These are phyloP conservation scores for Danielia reshetovae DNA, from an alignment of 805 yeast species.

Conservation along the genomic window DNA sequence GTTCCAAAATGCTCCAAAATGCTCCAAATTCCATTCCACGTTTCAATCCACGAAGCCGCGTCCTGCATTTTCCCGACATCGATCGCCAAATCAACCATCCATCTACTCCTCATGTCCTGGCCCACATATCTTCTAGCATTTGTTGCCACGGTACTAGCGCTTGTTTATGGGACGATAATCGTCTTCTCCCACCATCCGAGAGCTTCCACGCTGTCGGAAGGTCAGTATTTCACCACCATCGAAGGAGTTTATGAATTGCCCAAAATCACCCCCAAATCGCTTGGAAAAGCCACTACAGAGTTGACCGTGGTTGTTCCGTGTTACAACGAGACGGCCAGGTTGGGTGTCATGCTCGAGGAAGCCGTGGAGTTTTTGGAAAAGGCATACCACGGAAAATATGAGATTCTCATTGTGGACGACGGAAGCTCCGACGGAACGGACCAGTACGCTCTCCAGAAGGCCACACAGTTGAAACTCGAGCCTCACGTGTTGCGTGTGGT, in stretches of 20 bases:
- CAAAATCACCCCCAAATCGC: background rate
- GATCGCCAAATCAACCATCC: background rate
- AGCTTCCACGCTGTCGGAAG: conserved; percentile 48
- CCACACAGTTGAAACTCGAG: conserved; percentile 40
- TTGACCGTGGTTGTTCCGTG: conserved; percentile 90
- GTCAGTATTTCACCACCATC: conserved; percentile 46
- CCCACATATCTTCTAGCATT: conserved; percentile 3
- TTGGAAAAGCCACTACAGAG: conserved; percentile 37
- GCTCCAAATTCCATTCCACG: too few species aligned
- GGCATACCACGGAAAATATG: conserved; percentile 46
- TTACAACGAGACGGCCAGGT: conserved; percentile 76
- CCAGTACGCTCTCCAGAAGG: conserved; percentile 64
- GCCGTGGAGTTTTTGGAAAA: conserved; percentile 50
- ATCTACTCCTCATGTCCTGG: conserved; percentile 6
- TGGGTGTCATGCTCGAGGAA: conserved; percentile 69
- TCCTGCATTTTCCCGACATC: conserved; percentile 1
- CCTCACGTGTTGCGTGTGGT: conserved; percentile 69
- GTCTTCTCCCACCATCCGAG: conserved; percentile 65
- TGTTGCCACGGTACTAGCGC: conserved; percentile 13
- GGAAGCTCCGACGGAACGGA: conserved; percentile 83
- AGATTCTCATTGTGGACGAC: conserved; percentile 86
- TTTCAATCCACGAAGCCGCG: too few species aligned
- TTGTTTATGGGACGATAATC: conserved; percentile 39
- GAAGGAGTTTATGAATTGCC: background rate
- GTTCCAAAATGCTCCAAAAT: too few species aligned